phyloP scores from a whole-genome alignment of 1,284 basidiomycete genomes.

The Filobasidium uniguttulatum region DNA sequence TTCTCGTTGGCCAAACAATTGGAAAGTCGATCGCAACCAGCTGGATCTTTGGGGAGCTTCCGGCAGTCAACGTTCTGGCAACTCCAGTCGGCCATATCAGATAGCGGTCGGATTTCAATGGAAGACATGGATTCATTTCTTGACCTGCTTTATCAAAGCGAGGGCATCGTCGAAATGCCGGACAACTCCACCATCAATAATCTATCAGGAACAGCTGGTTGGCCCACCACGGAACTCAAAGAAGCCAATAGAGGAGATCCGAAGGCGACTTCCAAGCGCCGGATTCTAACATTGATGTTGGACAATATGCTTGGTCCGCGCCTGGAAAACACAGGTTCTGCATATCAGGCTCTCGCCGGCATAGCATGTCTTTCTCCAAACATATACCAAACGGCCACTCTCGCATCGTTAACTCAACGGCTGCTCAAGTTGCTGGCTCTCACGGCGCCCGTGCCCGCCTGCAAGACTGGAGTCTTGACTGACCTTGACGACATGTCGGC shows the following conservation, averaged over 20 bases:
- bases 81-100: background rate
- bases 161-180: background rate
- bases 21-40: background rate
- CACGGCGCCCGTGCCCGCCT: background rate
- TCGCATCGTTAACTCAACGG: background rate
- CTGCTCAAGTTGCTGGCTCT: background rate
- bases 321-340: background rate
- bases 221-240: background rate
- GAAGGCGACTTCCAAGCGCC: background rate
- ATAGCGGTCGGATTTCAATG: slow-evolving; percentile 10
- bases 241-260: background rate
- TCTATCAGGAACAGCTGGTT: background rate
- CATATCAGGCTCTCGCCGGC: background rate
- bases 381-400: background rate
- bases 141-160: background rate
- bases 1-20: background rate
- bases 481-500: background rate
- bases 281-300: background rate
- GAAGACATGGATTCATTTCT: slow-evolving; percentile 18
- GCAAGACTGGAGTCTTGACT: background rate
- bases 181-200: background rate
- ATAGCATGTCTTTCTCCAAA: background rate
- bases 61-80: background rate
- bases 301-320: background rate
- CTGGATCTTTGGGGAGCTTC: background rate